These are phyloP conservation scores for Debaryomyces sp. DNA, from an alignment of 1,139 yeast genomes.

Conservation along the genomic window DNA sequence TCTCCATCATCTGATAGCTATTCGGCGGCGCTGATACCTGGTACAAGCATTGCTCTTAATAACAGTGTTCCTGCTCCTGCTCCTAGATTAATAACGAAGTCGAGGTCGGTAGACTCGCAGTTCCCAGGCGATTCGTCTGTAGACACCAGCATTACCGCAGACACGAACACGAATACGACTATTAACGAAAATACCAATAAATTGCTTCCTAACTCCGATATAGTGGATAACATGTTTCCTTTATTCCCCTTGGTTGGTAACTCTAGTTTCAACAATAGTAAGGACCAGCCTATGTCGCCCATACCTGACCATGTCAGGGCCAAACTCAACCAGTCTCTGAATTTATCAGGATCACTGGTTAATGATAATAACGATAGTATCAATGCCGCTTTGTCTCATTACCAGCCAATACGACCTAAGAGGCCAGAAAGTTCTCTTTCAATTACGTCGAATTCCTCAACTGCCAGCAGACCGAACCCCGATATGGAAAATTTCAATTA, in stretches of 20 bases:
- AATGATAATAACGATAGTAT: background rate
- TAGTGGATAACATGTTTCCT: conserved; percentile 46
- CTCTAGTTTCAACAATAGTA: conserved; percentile 41
- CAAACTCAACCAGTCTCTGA: conserved; percentile 1
- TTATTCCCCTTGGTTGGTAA: conserved; percentile 55
- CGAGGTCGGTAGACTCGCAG: background rate
- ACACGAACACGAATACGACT: conserved; percentile 3
- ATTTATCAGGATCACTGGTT: background rate
- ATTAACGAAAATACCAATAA: conserved; percentile 5
- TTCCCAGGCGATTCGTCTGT: background rate
- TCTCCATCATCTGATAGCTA: conserved; percentile 15
- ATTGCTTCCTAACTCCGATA: conserved; percentile 12
- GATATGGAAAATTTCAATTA: conserved; percentile 17
- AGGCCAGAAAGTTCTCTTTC: conserved; percentile 50
- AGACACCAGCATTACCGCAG: background rate
- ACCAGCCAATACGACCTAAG: conserved; percentile 34
- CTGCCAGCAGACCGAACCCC: conserved; percentile 18
- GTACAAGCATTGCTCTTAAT: background rate
- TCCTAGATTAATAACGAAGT: background rate
- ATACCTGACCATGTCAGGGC: conserved; percentile 8
- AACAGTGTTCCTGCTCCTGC: background rate
- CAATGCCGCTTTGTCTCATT: conserved; percentile 15
- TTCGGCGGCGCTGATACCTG: conserved; percentile 6
- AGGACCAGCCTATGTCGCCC: conserved; percentile 34
- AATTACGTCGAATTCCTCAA: conserved; percentile 43